Base-by-base conservation (phyloP, 2,329 filamentous ascomycete species). In the Gaeumannomyces tritici region DNA sequence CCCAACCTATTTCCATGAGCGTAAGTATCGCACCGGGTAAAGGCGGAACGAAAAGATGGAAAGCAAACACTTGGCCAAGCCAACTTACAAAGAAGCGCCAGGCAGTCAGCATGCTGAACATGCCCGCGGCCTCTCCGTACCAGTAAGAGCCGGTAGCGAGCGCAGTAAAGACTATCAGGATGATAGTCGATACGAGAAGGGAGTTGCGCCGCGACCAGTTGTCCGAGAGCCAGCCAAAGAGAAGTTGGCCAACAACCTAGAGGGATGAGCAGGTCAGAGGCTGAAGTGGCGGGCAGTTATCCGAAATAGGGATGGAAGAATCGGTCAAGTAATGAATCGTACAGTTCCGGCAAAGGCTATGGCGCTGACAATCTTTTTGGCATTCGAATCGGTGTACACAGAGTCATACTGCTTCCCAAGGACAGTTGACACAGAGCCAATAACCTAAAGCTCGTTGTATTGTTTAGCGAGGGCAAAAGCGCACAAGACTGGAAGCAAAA, bases 191-290 rank as follows among this genome's bases (percentile, higher is more conserved):
- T 21, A 88, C 77, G 65, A 96, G 82, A 47, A 97, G 83, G 9
- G 89, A 89, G 79, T 91, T 89, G 69, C 89, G 92, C 26, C 93
- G 86, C 12, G 90, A 95, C 83, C 87, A 96, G 73, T 90, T 86
- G 71, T 97, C 93, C 62, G 88, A 88, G 9, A 89, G 84, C 68
- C 87, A 91, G 27, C 92, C 92, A 68, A 96, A 96, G 57, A 88
- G 71, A 8, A 96, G 79, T 78, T 93, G 89, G 2, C 91, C 91
- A 1, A 95, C 77, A 4, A 96, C 90, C 54, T 62, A 13, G 27
- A 5, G 21, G 8, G 24, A 8, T 57, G 55, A 7, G 18, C 72
- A 31, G 31, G 26, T 13, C 29, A 13, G 47, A 60, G 21, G 18
- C 4, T 24, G 15, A n/a, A 35, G 18, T 6, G 15, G 12, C 33